Evolutionary conservation across 495 filamentous ascomycete species (phyloP).

Genomic region (Symbiotaphrina buchneri): DNA sequence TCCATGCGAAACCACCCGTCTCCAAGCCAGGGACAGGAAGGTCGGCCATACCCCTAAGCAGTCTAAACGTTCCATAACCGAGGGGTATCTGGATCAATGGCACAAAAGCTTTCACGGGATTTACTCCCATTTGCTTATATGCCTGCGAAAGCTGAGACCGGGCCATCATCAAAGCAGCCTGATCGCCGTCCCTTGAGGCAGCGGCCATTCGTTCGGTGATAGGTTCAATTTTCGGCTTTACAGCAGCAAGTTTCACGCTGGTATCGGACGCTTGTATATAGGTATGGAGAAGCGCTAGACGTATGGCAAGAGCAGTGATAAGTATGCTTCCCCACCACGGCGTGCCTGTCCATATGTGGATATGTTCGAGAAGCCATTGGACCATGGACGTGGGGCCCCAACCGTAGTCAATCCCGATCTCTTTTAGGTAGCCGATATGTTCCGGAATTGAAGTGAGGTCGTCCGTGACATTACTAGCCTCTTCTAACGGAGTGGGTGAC

Average conservation of each 20-base stretch:
- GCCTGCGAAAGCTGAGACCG: conserved; percentile 23
- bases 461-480: conserved; percentile 8
- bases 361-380: conserved; percentile 55
- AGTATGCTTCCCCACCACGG: conserved; percentile 70
- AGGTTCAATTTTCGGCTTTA: conserved; percentile 22
- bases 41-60: conserved; percentile 46
- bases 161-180: conserved; percentile 14
- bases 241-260: conserved; percentile 22
- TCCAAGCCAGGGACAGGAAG: conserved; percentile 65
- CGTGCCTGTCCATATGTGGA: conserved; percentile 47
- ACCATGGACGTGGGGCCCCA: conserved; percentile 49
- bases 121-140: conserved; percentile 28
- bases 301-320: conserved; percentile 34
- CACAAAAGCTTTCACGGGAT: conserved; percentile 24
- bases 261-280: conserved; percentile 35
- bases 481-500: neutral
- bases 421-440: conserved; percentile 60
- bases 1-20: conserved; percentile 48
- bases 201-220: conserved; percentile 26
- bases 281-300: conserved; percentile 39
- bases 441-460: conserved; percentile 33
- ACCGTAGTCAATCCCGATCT: conserved; percentile 67
- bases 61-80: conserved; percentile 57
- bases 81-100: conserved; percentile 44
- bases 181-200: conserved; percentile 16